Evolutionary conservation across 1,284 basidiomycete genomes (phyloP).

Genomic region (Fomitopsis schrenkii): DNA sequence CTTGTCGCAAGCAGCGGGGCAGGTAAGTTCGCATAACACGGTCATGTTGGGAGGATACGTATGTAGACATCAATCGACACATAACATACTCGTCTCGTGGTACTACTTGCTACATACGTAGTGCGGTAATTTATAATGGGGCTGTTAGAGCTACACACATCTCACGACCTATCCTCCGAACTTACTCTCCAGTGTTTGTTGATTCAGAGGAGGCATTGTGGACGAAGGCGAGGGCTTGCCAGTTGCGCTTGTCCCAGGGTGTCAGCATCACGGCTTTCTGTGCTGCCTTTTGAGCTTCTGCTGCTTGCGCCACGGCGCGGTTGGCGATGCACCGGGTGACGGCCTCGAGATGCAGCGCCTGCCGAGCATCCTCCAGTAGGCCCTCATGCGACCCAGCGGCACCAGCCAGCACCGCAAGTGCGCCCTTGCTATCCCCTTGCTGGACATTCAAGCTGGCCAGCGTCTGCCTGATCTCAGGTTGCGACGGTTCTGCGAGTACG

Average conservation of each 20-base stretch:
- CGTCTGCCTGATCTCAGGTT: conserved; percentile 40
- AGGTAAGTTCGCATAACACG: conserved; percentile 13
- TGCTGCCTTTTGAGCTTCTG: conserved; percentile 39
- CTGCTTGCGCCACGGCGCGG: conserved; percentile 20
- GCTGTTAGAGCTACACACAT: conserved; percentile 3
- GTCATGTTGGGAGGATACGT: background rate
- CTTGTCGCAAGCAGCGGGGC: conserved; percentile 30
- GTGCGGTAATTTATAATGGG: conserved; percentile 5
- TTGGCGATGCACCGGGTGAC: conserved; percentile 28
- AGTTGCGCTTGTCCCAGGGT: conserved; percentile 55
- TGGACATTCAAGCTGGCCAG: conserved; percentile 55
- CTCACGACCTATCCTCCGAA: conserved; percentile 1
- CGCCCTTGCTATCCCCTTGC: conserved; percentile 36
- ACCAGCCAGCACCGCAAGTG: conserved; percentile 34
- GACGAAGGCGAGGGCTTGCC: conserved; percentile 59
- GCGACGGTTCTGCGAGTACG: conserved; percentile 52
- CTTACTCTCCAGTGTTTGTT: background rate
- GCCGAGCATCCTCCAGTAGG: conserved; percentile 28
- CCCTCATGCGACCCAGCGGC: conserved; percentile 21
- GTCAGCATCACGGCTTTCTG: conserved; percentile 67
- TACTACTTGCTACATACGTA: conserved; percentile 2
- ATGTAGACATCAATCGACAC: background rate
- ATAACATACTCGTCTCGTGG: background rate
- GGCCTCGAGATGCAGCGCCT: conserved; percentile 42
- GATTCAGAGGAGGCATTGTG: background rate